Conservation (phyloP, 768 basidiomycete genomes). For the Phanerochaete sordida region DNA sequence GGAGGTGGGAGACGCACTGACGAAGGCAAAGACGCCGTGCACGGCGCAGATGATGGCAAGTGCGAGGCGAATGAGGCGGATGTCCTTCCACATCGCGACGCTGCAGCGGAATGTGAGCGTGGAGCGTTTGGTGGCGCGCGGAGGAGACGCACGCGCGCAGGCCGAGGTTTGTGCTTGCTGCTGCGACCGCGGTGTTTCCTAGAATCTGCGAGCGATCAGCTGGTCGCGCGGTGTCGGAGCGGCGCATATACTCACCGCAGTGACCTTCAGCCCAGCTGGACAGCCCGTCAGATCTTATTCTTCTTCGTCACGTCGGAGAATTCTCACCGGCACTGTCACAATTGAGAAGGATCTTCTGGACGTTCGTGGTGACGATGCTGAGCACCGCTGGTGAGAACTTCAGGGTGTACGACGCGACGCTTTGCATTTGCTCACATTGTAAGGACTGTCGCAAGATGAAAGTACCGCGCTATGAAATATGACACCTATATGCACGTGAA, state of each 20-base stretch:
- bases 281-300: neutral
- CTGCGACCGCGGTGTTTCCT: constrained; percentile 3
- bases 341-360: neutral
- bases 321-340: neutral
- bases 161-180: constrained; percentile 7
- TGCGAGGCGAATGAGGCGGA: neutral
- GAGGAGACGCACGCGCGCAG: neutral
- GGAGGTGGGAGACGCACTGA: neutral
- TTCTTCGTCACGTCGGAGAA: too few species aligned
- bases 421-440: neutral
- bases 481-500: neutral
- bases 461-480: neutral
- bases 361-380: neutral
- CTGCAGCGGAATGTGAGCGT: neutral
- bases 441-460: neutral
- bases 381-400: neutral
- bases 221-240: too few species aligned
- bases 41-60: neutral
- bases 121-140: neutral
- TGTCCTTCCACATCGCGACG: constrained; percentile 4
- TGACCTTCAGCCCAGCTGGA: neutral
- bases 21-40: neutral
- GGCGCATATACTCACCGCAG: neutral
- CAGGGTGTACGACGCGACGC: neutral
- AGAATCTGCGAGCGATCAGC: neutral